These are phyloP conservation scores for Gaillardinia entomophila DNA, from an alignment of 805 yeast genomes.

Conservation along the genomic window DNA sequence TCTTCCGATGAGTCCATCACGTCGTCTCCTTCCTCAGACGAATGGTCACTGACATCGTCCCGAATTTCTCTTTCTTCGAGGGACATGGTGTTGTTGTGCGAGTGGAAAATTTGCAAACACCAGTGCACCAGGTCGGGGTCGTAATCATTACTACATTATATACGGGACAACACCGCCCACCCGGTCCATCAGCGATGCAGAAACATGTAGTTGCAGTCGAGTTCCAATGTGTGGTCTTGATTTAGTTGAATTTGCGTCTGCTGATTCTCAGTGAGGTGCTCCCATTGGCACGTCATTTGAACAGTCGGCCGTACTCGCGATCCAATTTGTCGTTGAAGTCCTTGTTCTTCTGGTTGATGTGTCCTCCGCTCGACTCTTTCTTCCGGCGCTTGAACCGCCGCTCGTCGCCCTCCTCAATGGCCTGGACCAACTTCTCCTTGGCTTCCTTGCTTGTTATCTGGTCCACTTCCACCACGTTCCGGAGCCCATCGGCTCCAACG, in stretches of 20 bases:
- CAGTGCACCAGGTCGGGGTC: too few species aligned
- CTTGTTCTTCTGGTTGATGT: slow-evolving; percentile 66
- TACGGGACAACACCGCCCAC: too few species aligned
- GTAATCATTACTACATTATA: too few species aligned
- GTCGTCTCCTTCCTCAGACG: slow-evolving; percentile 32
- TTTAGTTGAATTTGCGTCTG: too few species aligned
- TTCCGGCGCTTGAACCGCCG: slow-evolving; percentile 32
- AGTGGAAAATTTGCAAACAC: too few species aligned
- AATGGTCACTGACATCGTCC: slow-evolving; percentile 23
- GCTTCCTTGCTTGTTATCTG: slow-evolving; percentile 29
- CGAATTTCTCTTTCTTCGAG: slow-evolving; percentile 31
- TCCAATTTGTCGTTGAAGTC: slow-evolving; percentile 67
- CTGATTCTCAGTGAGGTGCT: too few species aligned
- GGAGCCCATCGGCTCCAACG: slow-evolving; percentile 11
- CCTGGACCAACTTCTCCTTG: slow-evolving; percentile 21
- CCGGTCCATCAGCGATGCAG: too few species aligned
- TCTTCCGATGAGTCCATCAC: slow-evolving; percentile 73
- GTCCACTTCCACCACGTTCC: slow-evolving; percentile 13
- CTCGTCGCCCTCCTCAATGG: slow-evolving; percentile 29
- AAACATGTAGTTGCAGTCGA: too few species aligned
- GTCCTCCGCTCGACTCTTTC: slow-evolving; percentile 33
- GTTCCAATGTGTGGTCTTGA: too few species aligned
- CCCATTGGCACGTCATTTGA: too few species aligned
- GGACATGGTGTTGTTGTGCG: slow-evolving; percentile 4
- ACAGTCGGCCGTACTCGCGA: slow-evolving; percentile 55